Evolutionary conservation across 2,329 filamentous ascomycete species (phyloP).

Genomic region (Claviceps sorghi): DNA sequence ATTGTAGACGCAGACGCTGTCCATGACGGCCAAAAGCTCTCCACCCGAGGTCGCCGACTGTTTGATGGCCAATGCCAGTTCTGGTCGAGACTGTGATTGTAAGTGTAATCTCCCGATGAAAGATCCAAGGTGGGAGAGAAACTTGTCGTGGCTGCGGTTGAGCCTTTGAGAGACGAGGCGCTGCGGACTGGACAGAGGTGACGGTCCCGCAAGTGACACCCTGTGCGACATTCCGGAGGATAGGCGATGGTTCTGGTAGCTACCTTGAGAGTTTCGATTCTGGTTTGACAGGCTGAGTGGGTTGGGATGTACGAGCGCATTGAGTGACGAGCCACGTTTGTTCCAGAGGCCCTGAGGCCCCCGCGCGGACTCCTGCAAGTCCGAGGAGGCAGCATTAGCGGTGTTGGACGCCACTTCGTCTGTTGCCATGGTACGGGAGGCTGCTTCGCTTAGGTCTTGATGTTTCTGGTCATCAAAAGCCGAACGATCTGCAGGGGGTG

Average conservation of each 20-base stretch:
- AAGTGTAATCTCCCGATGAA: conserved; percentile 84
- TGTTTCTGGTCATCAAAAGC: conserved; percentile 29
- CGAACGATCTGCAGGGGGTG: conserved; percentile 45
- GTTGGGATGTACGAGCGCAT: conserved; percentile 17
- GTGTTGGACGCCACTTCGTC: conserved; percentile 14
- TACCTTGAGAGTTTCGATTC: conserved; percentile 23
- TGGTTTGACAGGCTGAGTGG: conserved; percentile 15
- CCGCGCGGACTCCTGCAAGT: conserved; percentile 23
- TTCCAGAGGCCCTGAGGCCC: conserved; percentile 21
- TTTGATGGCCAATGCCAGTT: conserved; percentile 68
- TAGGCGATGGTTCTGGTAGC: conserved; percentile 27
- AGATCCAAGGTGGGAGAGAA: conserved; percentile 78
- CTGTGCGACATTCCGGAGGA: conserved; percentile 53
- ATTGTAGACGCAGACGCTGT: conserved; percentile 69
- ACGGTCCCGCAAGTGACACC: conserved; percentile 58
- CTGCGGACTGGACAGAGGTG: conserved; percentile 45
- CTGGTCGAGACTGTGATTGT: conserved; percentile 78
- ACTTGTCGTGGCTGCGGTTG: conserved; percentile 67
- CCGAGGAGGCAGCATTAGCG: conserved; percentile 20
- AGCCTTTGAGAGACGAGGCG: conserved; percentile 75
- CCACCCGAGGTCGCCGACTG: conserved; percentile 72
- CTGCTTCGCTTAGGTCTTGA: conserved; percentile 21
- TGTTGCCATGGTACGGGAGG: conserved; percentile 21
- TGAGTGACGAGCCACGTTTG: conserved; percentile 33
- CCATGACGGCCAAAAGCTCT: conserved; percentile 63